phyloP scores from a whole-genome alignment of 495 filamentous ascomycete species.

The Annulohypoxylon bovei region DNA sequence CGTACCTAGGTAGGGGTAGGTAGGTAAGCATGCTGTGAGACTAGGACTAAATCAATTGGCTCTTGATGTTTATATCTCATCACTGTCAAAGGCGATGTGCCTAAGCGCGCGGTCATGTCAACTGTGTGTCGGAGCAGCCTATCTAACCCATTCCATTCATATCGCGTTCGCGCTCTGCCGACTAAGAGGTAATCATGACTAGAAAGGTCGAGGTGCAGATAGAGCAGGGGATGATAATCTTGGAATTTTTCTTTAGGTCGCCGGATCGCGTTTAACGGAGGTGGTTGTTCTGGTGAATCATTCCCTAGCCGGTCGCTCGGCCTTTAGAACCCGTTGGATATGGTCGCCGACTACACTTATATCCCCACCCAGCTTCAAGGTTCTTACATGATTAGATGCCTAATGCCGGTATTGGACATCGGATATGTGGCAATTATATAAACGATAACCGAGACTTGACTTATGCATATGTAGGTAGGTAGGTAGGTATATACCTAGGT shows the following conservation, averaged over 20 bases:
- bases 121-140: not conserved
- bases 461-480: not conserved
- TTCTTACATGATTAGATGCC: not conserved
- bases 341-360: conserved; percentile 25
- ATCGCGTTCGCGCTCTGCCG: not conserved
- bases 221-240: not conserved
- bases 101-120: not conserved
- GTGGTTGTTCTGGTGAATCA: not conserved
- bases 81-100: not conserved
- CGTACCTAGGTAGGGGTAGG: not conserved
- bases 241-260: conserved; percentile 8
- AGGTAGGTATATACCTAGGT: not conserved
- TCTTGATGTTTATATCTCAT: not conserved
- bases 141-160: not conserved
- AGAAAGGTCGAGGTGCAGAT: conserved; percentile 13
- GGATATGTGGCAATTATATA: not conserved
- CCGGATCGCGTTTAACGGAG: conserved; percentile 8
- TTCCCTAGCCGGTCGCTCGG: conserved; percentile 13
- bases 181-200: conserved; percentile 1
- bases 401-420: not conserved
- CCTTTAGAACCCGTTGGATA: not conserved
- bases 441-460: too few relatives aligned
- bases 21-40: not conserved
- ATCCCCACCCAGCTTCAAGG: conserved; percentile 9
- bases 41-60: not conserved